Evolutionary conservation across 2,329 filamentous ascomycete species (phyloP).

Genomic region (Neocucurbitaria cava): DNA sequence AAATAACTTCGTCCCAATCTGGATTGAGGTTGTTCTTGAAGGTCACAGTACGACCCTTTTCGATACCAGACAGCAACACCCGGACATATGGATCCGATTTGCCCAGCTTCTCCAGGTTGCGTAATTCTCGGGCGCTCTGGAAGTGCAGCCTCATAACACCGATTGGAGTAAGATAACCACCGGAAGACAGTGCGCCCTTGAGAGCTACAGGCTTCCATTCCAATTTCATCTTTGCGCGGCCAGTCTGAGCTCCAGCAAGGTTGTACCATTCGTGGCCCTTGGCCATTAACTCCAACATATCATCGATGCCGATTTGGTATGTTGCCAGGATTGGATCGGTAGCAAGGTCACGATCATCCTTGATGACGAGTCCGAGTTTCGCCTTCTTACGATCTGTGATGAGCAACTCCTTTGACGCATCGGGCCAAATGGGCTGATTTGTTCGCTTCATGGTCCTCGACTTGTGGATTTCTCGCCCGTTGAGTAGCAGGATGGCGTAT

Average conservation of each 20-base stretch:
- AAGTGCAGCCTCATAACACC: constrained; percentile 96
- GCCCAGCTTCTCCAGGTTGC: constrained; percentile 92
- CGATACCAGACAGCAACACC: constrained; percentile 85
- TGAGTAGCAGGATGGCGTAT: constrained; percentile 86
- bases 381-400: constrained; percentile 93
- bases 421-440: constrained; percentile 96
- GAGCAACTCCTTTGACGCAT: constrained; percentile 90
- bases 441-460: constrained; percentile 95
- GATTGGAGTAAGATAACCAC: constrained; percentile 90
- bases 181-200: constrained; percentile 76
- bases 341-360: constrained; percentile 88
- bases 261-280: constrained; percentile 98
- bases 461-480: constrained; percentile 87
- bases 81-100: constrained; percentile 96
- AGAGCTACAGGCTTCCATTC: constrained; percentile 96
- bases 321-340: constrained; percentile 85
- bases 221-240: constrained; percentile 86
- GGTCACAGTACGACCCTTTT: constrained; percentile 91
- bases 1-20: constrained; percentile 94
- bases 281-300: constrained; percentile 87
- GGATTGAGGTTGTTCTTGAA: constrained; percentile 96
- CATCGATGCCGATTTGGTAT: constrained; percentile 94
- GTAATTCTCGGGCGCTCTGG: constrained; percentile 78
- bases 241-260: constrained; percentile 78
- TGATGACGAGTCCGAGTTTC: constrained; percentile 89